These are phyloP conservation scores for Mucor saturninus DNA, from an alignment of 371 early-diverging fungal genomes.

Conservation along the genomic window DNA sequence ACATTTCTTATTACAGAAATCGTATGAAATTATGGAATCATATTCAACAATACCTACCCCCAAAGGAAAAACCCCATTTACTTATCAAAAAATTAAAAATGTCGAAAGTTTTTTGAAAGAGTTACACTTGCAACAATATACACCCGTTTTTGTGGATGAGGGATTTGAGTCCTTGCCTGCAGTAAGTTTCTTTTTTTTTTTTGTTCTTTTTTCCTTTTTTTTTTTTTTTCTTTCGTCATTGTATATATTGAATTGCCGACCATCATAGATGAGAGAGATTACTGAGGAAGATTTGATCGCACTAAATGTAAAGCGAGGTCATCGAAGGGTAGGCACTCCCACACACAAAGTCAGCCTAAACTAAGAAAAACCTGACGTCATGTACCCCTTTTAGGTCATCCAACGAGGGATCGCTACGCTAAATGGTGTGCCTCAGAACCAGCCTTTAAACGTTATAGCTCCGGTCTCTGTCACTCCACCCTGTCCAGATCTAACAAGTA, in stretches of 20 bases:
- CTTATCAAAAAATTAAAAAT: not conserved
- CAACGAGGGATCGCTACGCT: conserved; percentile 52
- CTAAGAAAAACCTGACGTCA: not conserved
- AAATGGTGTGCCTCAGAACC: conserved; percentile 38
- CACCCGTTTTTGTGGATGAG: conserved; percentile 40
- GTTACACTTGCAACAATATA: conserved; percentile 40
- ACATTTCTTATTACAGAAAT: not conserved
- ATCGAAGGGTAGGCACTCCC: conserved; percentile 41
- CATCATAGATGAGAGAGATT: conserved; percentile 44
- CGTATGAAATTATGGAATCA: conserved; percentile 14
- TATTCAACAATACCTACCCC: conserved; percentile 5
- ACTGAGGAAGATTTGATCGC: conserved; percentile 55
- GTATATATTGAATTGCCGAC: too few species aligned
- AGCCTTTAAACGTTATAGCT: conserved; percentile 18
- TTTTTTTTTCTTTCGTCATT: not conserved
- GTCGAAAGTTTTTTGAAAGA: conserved; percentile 31
- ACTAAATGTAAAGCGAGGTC: conserved; percentile 54
- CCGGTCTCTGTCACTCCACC: not conserved
- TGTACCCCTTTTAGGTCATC: conserved; percentile 27
- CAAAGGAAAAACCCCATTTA: not conserved
- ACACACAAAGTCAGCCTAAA: too few species aligned
- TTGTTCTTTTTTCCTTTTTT: not conserved
- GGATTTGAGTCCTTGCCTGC: conserved; percentile 53
- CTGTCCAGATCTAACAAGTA: not conserved
- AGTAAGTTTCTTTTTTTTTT: conserved; percentile 26